Evolutionary conservation across 306 rosid species (phyloP).

Genomic region (Betula pendula): DNA sequence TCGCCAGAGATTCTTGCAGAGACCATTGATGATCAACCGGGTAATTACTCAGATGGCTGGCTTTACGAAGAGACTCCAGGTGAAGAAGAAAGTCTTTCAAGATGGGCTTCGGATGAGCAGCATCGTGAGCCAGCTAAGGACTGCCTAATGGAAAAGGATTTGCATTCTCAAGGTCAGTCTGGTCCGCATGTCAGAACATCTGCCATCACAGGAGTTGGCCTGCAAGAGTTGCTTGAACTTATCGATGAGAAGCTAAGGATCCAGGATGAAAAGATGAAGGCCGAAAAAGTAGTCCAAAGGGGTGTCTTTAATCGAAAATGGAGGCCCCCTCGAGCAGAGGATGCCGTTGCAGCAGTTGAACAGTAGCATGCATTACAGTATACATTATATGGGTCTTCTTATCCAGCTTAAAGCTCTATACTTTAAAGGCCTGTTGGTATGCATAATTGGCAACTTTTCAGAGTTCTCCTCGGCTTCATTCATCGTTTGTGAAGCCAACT

Average conservation of each 20-base stretch:
- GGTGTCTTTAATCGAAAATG: conserved; percentile 61
- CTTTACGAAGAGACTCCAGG: conserved; percentile 41
- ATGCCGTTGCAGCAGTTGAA: conserved; percentile 43
- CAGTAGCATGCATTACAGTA: conserved; percentile 25
- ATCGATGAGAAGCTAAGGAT: conserved; percentile 65
- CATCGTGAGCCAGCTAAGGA: conserved; percentile 30
- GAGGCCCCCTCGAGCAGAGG: conserved; percentile 66
- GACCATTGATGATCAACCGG: conserved; percentile 42
- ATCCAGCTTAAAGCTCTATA: neutral
- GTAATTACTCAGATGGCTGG: conserved; percentile 59
- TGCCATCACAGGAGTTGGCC: conserved; percentile 74
- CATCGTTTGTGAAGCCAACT: neutral
- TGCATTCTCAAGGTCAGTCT: conserved; percentile 26
- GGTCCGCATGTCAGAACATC: conserved; percentile 77
- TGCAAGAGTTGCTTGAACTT: conserved; percentile 74
- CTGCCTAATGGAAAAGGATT: conserved; percentile 23
- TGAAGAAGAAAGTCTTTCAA: conserved; percentile 42
- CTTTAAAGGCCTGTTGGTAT: neutral
- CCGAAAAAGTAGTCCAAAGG: conserved; percentile 46
- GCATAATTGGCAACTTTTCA: neutral
- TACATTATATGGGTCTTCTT: neutral
- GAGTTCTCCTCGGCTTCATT: neutral
- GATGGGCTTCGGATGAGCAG: conserved; percentile 27
- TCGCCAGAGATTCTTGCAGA: conserved; percentile 29
- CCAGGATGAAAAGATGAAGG: conserved; percentile 52